Percentiles rank a stretch among this genome's conserved stretches.
These are phyloP conservation scores for Tricholomella constricta DNA, from an alignment of 768 basidiomycete species.

Conservation along the genomic window DNA sequence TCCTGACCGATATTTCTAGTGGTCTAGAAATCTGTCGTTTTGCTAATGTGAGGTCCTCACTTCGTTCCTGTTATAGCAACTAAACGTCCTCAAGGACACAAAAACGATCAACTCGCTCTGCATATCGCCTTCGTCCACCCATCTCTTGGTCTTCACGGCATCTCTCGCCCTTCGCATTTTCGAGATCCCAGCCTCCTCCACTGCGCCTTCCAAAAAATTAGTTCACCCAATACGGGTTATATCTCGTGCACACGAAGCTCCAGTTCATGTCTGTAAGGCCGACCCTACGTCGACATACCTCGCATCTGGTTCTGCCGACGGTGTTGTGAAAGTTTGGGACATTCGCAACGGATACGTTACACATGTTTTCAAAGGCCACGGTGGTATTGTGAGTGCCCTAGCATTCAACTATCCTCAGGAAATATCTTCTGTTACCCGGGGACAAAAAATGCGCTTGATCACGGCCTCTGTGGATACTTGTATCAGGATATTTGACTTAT, in stretches of 20 bases:
- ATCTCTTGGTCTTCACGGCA: constrained; percentile 79
- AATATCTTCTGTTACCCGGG: constrained; percentile 45
- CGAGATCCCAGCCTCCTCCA: constrained; percentile 60
- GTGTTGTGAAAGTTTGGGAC: constrained; percentile 97
- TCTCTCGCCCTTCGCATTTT: constrained; percentile 84
- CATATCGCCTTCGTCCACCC: constrained; percentile 71
- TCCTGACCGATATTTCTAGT: constrained; percentile 77
- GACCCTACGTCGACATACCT: constrained; percentile 89
- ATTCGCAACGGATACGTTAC: constrained; percentile 85
- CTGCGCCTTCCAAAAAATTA: constrained; percentile 40
- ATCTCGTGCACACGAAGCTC: constrained; percentile 87
- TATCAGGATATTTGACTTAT: constrained; percentile 90
- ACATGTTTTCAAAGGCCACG: constrained; percentile 94
- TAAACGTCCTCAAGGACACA: constrained; percentile 60
- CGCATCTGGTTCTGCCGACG: constrained; percentile 96
- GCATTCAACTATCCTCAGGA: constrained; percentile 79
- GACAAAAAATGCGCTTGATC: constrained; percentile 72
- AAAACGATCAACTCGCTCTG: constrained; percentile 84
- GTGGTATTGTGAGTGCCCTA: constrained; percentile 94
- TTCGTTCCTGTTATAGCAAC: not conserved
- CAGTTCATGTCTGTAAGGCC: constrained; percentile 84
- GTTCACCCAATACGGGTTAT: constrained; percentile 75
- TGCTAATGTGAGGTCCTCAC: constrained; percentile 63
- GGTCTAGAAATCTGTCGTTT: constrained; percentile 82
- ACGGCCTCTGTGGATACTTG: constrained; percentile 92